Evolutionary conservation across 2,329 filamentous ascomycete genomes (phyloP), one percentile per base, ranked within the genome.

Genomic region (Cercospora beticola): DNA sequence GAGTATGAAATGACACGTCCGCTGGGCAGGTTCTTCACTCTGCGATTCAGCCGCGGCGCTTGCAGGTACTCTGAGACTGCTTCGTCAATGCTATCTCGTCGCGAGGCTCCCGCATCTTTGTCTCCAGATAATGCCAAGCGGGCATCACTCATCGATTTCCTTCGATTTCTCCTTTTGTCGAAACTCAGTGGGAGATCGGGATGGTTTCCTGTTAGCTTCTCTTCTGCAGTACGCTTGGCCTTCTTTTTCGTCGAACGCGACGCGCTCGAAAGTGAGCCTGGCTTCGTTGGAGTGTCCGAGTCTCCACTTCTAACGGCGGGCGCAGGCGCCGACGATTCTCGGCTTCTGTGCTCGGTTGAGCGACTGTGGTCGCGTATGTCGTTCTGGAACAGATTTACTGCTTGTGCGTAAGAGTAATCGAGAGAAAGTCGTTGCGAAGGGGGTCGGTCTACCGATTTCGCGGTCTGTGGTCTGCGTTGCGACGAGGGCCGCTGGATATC

Each of bases 1-100:
- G 94, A 98, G 77, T 97, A 99, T 0, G 93, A 96, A 73, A 99
- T 97, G 3, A 91, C 85, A 16, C 95, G 89, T 1, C 94, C 93
- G 0, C 92, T 96, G 68, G 92, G 90, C 0, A 93, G 93, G 79
- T 97, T 92, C 23, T 86, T 85, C 62, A 98, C 92, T 80, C 91
- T 97, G 76, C 97, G 94, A 3, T 92, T 96, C 64, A 99, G 81
- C 7, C 94, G 89, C 0, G 93, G 89, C 10, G 93, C 93, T 74
- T 89, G 89, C 6, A 98, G 84, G 76, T 97, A 99, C 1, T 90
- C 88, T 66, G 93, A 89, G 0, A 99, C 93, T 0, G 93, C 92
- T 75, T 94, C 87, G 73, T 97, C 94, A 52, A 98, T 88, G 0
- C 94, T 96, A 79, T 97, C 94, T 7, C 90, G 86, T 67, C 92